Base-by-base conservation (phyloP, 140 eudicot genomes). In the Erigeron philadelphicus region DNA sequence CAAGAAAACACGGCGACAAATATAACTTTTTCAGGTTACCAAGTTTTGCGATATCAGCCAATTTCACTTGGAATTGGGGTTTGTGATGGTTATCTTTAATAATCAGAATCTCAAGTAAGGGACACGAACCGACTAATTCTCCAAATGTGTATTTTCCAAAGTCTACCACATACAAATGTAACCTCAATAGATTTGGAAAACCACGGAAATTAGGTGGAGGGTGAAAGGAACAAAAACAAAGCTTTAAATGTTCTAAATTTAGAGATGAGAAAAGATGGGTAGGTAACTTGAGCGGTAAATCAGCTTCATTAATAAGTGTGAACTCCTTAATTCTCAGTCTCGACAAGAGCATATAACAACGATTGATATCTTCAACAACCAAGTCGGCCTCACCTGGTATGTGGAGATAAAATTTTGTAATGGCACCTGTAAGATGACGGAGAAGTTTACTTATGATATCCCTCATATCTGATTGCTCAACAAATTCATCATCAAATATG, bases 401-500 rank as follows among this genome's bases (percentile, higher is more conserved):
- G 18, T 7, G 38, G 46, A 72, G 69, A 43, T 15, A 18, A 16
- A 31, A 43, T 68, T 60, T 72, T 31, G 60, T 31, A 60, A 61
- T 47, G 6, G 41, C 18, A 7, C 49, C 69, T 13, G 61, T 44
- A 48, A 59, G 16, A 72, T 46, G 31, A 59, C 61, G 68, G 9
- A 71, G 68, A 57, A 71, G 46, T 15, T 35, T 59, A 60, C 2
- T 47, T 57, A 60, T 2, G n/a, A 5, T 5, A 6, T 4, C 9
- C 75, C 41, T 9, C 6, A 12, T 46, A 9, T 53, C 53, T 0
- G 1, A 47, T 47, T 19, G 17, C 61, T 18, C 4, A 46, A 56
- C 46, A 53, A 75, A 75, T 15, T 17, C 46, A 2, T 8, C 10
- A 57, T 56, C 67, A 66, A 66, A 59, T 17, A 56, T 25, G 47